A percentile compares a stretch with the other conserved stretches of the same genome.
phyloP scores from a whole-genome alignment of 306 rosid species.

The Hippophae gyantsensis region DNA sequence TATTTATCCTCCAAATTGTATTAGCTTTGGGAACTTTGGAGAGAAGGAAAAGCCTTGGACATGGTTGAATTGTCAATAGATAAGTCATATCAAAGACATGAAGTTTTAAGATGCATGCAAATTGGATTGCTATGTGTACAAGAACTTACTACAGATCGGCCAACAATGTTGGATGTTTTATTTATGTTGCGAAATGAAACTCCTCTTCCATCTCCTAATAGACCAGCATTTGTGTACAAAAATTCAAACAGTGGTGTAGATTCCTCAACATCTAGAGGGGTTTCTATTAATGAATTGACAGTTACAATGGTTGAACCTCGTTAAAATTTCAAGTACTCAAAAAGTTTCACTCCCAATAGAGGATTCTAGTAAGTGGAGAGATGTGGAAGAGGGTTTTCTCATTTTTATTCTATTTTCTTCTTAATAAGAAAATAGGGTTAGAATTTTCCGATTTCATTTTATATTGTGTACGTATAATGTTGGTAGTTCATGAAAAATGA shows the following conservation, averaged over 20 bases:
- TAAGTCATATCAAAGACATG: slow-evolving; percentile 8
- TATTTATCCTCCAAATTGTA: not conserved
- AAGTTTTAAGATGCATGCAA: slow-evolving; percentile 23
- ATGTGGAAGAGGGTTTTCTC: too few relatives aligned
- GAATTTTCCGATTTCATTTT: not conserved
- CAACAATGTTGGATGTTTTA: slow-evolving; percentile 40
- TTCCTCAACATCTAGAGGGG: slow-evolving; percentile 23
- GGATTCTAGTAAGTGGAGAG: not conserved
- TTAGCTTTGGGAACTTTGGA: slow-evolving; percentile 32
- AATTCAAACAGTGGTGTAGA: slow-evolving; percentile 2
- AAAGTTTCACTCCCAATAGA: not conserved
- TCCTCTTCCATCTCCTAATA: slow-evolving; percentile 25
- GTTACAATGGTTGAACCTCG: slow-evolving; percentile 22
- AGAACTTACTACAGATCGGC: slow-evolving; percentile 30
- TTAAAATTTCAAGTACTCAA: slow-evolving; percentile 5
- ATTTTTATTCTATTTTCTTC: not conserved
- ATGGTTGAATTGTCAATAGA: slow-evolving; percentile 16
- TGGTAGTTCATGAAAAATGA: too few relatives aligned
- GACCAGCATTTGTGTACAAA: slow-evolving; percentile 38
- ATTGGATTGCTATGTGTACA: slow-evolving; percentile 34
- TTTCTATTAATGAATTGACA: slow-evolving; percentile 26
- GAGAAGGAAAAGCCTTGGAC: slow-evolving; percentile 19
- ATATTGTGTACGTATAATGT: not conserved
- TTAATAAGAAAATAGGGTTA: too few relatives aligned
- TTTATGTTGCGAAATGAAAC: slow-evolving; percentile 49